Evolutionary conservation across 2,329 filamentous ascomycete genomes (phyloP), one percentile per base, ranked within the genome.

Genomic region (Microdochium bolleyi): DNA sequence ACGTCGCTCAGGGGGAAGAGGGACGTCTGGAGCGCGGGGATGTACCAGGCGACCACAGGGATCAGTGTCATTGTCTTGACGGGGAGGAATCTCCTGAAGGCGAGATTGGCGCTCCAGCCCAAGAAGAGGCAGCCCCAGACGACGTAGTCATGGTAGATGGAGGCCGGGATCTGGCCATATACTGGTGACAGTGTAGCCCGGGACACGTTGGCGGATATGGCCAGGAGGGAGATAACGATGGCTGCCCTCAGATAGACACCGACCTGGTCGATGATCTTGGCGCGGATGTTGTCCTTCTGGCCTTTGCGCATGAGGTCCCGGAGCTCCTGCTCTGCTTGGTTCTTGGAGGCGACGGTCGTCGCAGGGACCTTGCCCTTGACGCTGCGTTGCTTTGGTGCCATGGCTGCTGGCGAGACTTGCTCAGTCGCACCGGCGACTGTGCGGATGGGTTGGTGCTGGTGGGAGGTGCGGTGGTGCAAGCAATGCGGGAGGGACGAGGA

Each of bases 151-250:
- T 96, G 92, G 67, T 85, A 87, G 58, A 86, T 75, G 1, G 82
- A 79, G 1, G 90, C 77, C 1, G 92, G 88, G 37, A 95, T 88
- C 16, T 85, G 84, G 51, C 94, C 94, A 69, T 95, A 97, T 11
- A 95, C 87, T 2, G 94, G 94, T 21, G 90, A 88, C 32, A 97
- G 76, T 38, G 82, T 85, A 56, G 91, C 76, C 64, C 89, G 83
- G 1, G 88, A 92, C 54, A 87, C 80, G 56, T 84, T 83, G 49
- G 87, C 85, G 55, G 80, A 83, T 44, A 85, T 65, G 48, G 84
- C 88, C 10, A 81, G 76, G 48, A 88, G 72, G 24, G 73, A 60
- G 56, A 85, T 71, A 16, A 85, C 63, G n/a, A 68, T 62, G 21
- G 63, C 58, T 2, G 72, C 67, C 56, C 71, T 70, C 56, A 67